A percentile compares a stretch with the other conserved stretches of the same genome.
Conservation (phyloP, 192 early-diverging fungal species). For the Backusella tuberculispora region DNA sequence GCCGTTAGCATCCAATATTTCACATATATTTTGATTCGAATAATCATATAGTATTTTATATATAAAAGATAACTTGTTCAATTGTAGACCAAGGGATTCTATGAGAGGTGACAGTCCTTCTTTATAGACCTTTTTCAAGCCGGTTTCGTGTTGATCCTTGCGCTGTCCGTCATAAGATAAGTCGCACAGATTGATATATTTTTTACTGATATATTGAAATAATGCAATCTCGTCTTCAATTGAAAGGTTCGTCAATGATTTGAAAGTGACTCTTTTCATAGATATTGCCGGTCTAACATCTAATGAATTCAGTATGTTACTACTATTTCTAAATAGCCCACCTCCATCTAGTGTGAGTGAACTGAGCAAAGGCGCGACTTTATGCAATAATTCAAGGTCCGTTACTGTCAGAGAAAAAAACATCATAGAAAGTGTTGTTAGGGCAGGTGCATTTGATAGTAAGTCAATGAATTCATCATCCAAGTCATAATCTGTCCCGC, state of each 20-base stretch:
- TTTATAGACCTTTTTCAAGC: background rate
- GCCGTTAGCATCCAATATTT: background rate
- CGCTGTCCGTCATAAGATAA: background rate
- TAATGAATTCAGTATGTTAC: background rate
- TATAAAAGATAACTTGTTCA: background rate
- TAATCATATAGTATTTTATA: background rate
- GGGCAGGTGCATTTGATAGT: background rate
- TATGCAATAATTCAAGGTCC: background rate
- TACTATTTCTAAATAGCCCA: background rate
- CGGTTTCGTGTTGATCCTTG: background rate
- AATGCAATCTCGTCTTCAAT: background rate
- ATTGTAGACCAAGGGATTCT: background rate
- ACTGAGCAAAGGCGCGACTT: background rate
- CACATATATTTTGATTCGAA: background rate
- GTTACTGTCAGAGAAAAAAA: background rate
- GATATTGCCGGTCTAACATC: background rate
- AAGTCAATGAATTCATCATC: background rate
- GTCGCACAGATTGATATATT: background rate
- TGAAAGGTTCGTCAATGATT: background rate
- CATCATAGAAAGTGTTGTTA: background rate
- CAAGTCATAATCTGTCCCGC: background rate
- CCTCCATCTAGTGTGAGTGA: background rate
- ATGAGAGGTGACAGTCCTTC: background rate
- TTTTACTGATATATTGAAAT: background rate
- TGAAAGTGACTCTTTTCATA: background rate